phyloP scores from a whole-genome alignment of 345 rosid species.

The Citrus inodora region DNA sequence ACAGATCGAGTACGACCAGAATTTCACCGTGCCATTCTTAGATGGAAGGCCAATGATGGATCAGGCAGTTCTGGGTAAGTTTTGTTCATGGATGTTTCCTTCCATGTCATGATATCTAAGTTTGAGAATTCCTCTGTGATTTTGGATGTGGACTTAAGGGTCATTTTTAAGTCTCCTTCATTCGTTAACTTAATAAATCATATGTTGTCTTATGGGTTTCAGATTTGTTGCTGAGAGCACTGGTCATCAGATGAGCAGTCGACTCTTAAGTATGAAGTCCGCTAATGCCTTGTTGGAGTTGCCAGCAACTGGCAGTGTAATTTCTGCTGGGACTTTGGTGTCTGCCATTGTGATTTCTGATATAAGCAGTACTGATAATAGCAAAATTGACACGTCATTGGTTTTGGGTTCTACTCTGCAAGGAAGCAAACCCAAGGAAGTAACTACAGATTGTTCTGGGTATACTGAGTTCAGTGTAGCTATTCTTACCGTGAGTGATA shows the following conservation, averaged over 20 bases:
- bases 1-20: conserved; percentile 60
- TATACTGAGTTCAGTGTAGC: conserved; percentile 56
- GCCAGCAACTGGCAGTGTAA: conserved; percentile 55
- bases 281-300: conserved; percentile 89
- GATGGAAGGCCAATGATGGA: conserved; percentile 81
- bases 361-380: conserved; percentile 29
- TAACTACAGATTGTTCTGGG: conserved; percentile 23
- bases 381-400: conserved; percentile 24
- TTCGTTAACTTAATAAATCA: conserved; percentile 1
- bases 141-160: neutral
- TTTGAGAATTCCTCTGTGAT: neutral
- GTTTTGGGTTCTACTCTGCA: conserved; percentile 33
- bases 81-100: conserved; percentile 9
- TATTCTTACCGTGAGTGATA: conserved; percentile 85
- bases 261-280: conserved; percentile 88
- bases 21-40: conserved; percentile 71
- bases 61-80: conserved; percentile 83
- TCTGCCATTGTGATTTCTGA: conserved; percentile 69
- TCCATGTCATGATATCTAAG: neutral
- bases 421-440: conserved; percentile 25
- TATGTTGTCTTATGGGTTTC: conserved; percentile 20
- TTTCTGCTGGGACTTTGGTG: conserved; percentile 74
- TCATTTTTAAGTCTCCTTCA: neutral
- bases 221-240: conserved; percentile 96
- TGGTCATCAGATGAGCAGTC: conserved; percentile 85